Base-by-base conservation (phyloP, 257 asterid species). In the Buddleja alternifolia region DNA sequence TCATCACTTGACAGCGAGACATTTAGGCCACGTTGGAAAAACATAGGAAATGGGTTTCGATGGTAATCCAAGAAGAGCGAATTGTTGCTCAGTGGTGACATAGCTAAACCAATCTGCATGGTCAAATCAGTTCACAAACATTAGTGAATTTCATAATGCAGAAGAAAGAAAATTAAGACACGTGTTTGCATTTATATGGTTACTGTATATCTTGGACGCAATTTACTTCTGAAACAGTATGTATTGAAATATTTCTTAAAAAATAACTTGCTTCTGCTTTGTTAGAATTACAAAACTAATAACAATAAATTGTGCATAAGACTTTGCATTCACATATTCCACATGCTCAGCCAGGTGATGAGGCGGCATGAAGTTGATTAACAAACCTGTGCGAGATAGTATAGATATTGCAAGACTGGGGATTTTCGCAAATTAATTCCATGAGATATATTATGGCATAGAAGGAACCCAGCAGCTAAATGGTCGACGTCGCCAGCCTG, bases 401-500 rank as follows among this genome's bases (percentile, higher is more conserved):
- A 90, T 8, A 93, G 85, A 80, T 93, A 93, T 73, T 93, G 97
- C 80, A 90, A 67, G 69, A 89, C 96, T 14, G 97, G 98, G 41
- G 96, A 78, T 75, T 92, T 92, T 61, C 98, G 83, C 83, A 92
- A 82, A 72, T 89, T 92, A 74, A 92, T 92, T 47, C 98, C 98
- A 58, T 92, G 98, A 56, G 98, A 84, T 74, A 92, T 89, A 78
- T 89, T 92, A 68, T 92, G 98, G 66, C 90, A 88, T 39, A 86
- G 70, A 74, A 94, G 95, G 82, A 94, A 90, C 32, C 96, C 97
- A 73, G 99, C 97, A 60, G 97, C 99, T 65, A 94, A 83, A 81
- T 94, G 99, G 74, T 94, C 99, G 75, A 91, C 80, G 66, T 94
- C 99, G 39, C 99, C 99, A 55, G 96, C 99, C 99, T 94, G 86